Evolutionary conservation across 192 early-diverging fungal species (phyloP).

Genomic region (Coemansia sp.): DNA sequence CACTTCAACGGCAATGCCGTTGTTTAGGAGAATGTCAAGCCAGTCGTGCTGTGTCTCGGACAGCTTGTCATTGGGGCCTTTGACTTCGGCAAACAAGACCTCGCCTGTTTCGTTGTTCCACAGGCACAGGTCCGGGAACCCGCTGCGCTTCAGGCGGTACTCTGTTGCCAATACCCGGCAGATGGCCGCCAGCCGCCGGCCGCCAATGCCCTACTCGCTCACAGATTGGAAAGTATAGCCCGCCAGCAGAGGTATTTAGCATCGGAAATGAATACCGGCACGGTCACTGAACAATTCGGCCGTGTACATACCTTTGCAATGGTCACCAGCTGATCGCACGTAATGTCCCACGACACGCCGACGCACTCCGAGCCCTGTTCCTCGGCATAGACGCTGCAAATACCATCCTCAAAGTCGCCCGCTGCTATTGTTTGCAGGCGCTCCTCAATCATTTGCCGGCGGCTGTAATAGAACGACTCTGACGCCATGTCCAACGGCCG

Average conservation of each 20-base stretch:
- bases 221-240: neutral
- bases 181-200: conserved; percentile 50
- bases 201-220: conserved; percentile 52
- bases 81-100: conserved; percentile 61
- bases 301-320: conserved; percentile 30
- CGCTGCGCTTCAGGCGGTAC: conserved; percentile 56
- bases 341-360: conserved; percentile 39
- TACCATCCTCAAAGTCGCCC: conserved; percentile 11
- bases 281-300: neutral
- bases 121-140: conserved; percentile 66
- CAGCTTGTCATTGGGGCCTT: conserved; percentile 63
- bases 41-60: conserved; percentile 64
- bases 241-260: too few relatives aligned
- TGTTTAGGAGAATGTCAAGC: conserved; percentile 56
- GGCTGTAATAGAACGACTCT: conserved; percentile 58
- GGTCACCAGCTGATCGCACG: conserved; percentile 16
- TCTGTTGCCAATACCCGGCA: conserved; percentile 58
- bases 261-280: too few relatives aligned
- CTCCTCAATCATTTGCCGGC: conserved; percentile 36
- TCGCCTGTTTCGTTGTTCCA: conserved; percentile 56
- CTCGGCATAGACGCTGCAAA: conserved; percentile 12
- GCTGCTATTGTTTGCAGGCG: conserved; percentile 25
- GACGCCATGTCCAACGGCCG: conserved; percentile 61
- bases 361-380: conserved; percentile 27
- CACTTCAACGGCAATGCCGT: conserved; percentile 55